phyloP scores from a whole-genome alignment of 1,284 basidiomycete species.

The Microbotryomycetes sp. region DNA sequence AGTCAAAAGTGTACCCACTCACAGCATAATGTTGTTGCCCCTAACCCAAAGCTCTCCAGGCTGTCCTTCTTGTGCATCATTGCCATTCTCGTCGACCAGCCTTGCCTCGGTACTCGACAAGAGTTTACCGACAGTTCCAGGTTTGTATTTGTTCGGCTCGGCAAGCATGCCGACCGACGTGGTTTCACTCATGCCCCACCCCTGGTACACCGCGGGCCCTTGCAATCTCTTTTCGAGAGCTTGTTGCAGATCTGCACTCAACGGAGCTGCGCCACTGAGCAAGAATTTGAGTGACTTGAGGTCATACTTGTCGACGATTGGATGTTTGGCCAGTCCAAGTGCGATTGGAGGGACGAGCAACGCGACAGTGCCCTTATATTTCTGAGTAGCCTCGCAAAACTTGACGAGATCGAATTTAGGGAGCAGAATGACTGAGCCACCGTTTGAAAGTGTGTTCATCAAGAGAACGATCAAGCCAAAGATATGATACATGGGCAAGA shows the following conservation, averaged over 20 bases:
- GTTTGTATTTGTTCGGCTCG: not conserved
- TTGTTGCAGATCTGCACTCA: constrained; percentile 16
- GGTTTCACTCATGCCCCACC: constrained; percentile 4
- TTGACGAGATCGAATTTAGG: constrained; percentile 25
- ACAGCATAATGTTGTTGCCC: constrained; percentile 1
- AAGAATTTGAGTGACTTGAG: constrained; percentile 23
- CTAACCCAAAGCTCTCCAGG: constrained; percentile 22
- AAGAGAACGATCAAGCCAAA: constrained; percentile 24
- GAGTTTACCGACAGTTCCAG: constrained; percentile 19
- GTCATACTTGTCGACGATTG: constrained; percentile 29
- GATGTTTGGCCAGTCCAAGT: constrained; percentile 30
- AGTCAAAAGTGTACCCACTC: not conserved
- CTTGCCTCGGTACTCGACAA: constrained; percentile 23
- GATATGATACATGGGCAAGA: constrained; percentile 15
- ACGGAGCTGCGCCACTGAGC: constrained; percentile 25
- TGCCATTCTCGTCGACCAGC: constrained; percentile 16
- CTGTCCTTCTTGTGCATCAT: constrained; percentile 23
- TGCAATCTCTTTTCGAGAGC: constrained; percentile 7
- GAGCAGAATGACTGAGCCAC: constrained; percentile 20
- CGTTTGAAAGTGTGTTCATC: constrained; percentile 18
- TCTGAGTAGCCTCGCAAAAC: constrained; percentile 18
- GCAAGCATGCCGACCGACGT: constrained; percentile 17
- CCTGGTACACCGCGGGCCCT: constrained; percentile 15
- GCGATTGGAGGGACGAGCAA: constrained; percentile 32
- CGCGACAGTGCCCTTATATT: constrained; percentile 16